These are phyloP conservation scores for Heliocybe sulcata DNA, from an alignment of 1,284 basidiomycete species.

Conservation along the genomic window DNA sequence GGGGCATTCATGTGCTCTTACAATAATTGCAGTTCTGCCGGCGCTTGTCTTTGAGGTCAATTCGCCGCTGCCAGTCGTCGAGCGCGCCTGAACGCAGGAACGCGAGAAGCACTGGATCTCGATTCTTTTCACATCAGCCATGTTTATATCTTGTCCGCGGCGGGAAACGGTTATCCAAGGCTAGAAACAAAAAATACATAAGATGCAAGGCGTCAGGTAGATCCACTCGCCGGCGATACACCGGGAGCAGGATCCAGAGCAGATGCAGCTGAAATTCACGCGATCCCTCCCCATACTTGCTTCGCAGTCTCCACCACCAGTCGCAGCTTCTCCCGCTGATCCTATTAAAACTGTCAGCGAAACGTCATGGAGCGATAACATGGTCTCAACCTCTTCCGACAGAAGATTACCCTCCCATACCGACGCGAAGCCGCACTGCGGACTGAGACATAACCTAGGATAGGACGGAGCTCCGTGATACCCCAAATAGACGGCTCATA, in stretches of 20 bases:
- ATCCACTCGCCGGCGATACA: neutral
- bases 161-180: neutral
- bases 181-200: neutral
- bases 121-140: neutral
- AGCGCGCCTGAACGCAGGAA: too few relatives aligned
- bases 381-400: conserved; percentile 35
- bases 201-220: neutral
- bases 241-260: neutral
- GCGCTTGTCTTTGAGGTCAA: too few relatives aligned
- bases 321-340: conserved; percentile 40
- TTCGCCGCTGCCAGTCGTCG: too few relatives aligned
- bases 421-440: conserved; percentile 73
- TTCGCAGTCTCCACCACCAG: conserved; percentile 46
- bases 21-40: too few relatives aligned
- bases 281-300: conserved; percentile 35
- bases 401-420: conserved; percentile 60
- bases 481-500: conserved; percentile 3
- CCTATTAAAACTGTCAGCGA: conserved; percentile 22
- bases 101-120: neutral
- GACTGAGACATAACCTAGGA: conserved; percentile 54
- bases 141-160: neutral
- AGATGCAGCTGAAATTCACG: neutral
- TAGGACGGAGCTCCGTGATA: neutral
- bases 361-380: neutral
- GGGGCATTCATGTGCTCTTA: too few relatives aligned